Base-by-base conservation (phyloP, 106 monocot genomes). In the Hemerocallis citrina region DNA sequence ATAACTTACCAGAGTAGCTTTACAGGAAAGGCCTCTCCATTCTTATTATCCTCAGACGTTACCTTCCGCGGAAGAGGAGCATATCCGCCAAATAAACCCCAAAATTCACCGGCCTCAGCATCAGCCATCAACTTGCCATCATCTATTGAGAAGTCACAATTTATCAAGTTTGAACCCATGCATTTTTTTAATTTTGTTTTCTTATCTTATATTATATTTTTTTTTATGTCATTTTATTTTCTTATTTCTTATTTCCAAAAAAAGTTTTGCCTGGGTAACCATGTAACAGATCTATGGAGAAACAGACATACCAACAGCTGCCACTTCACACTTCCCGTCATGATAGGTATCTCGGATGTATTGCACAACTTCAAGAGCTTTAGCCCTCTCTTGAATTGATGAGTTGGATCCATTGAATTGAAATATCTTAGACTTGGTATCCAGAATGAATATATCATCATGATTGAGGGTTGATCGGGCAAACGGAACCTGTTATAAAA, bases 111-210 rank as follows among this genome's bases (percentile, higher is more conserved):
- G 21, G 94, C 63, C 33, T 86, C 89, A 63, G 86, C 85, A 76
- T 95, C 89, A 75, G 94, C 89, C 94, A 95, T 89, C 68, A 95
- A 55, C 57, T 74, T 83, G 19, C 89, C 94, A 76, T 95, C 94
- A 75, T 89, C 94, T 95, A 55, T 69, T 29, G 21, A 67, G 24
- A 49, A 43, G 57, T 23, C 55, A 19, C 10, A 36, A 42, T 31
- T 52, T 25, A 52, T 35, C 22, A 52, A 37, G 5, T 32, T 4
- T 9, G 56, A 67, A 17, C 55, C 44, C n/a, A n/a, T n/a, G 33
- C 27, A 34, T 14, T 21, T 34, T 17, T 44, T 16, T 45, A 19
- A 38, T n/a, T n/a, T n/a, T n/a, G n/a, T n/a, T n/a, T n/a, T n/a
- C n/a, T n/a, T n/a, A n/a, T n/a, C n/a, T n/a, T n/a, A n/a, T n/a